These are phyloP conservation scores for Colletotrichum liriopes DNA, from an alignment of 2,329 filamentous ascomycete genomes.

Conservation along the genomic window DNA sequence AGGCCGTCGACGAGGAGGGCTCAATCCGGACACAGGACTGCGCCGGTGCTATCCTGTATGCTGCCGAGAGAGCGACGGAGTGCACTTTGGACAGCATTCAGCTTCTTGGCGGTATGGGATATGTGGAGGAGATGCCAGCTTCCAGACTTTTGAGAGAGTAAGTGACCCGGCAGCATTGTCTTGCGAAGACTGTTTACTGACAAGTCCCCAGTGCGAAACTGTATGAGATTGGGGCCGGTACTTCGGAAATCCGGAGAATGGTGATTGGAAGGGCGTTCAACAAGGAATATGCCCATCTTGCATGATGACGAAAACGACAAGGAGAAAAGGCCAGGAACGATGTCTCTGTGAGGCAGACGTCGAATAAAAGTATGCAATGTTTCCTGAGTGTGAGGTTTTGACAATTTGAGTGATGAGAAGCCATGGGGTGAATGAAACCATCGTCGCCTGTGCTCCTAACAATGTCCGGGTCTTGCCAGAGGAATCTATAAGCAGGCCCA, in stretches of 20 bases:
- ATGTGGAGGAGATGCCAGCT: conserved; percentile 94
- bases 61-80: conserved; percentile 91
- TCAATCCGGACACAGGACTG: conserved; percentile 89
- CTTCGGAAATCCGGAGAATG: conserved; percentile 93
- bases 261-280: conserved; percentile 95
- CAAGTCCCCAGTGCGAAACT: conserved; percentile 72
- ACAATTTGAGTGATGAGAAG: not conserved
- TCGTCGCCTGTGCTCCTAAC: not conserved
- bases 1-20: conserved; percentile 82
- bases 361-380: not conserved
- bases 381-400: not conserved
- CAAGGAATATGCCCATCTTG: conserved; percentile 76
- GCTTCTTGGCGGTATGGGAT: conserved; percentile 94
- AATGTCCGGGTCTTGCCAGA: too few relatives aligned
- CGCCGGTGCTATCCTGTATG: conserved; percentile 93
- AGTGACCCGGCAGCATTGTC: conserved; percentile 49
- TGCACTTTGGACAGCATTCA: conserved; percentile 91
- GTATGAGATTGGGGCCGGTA: conserved; percentile 98
- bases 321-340: not conserved
- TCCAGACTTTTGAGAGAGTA: conserved; percentile 84
- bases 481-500: too few relatives aligned
- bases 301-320: conserved; percentile 4
- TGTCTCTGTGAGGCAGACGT: not conserved
- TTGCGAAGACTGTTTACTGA: conserved; percentile 47
- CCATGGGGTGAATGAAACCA: not conserved